phyloP scores from a whole-genome alignment of 2,329 filamentous ascomycete species.

The Cercospora canescens region DNA sequence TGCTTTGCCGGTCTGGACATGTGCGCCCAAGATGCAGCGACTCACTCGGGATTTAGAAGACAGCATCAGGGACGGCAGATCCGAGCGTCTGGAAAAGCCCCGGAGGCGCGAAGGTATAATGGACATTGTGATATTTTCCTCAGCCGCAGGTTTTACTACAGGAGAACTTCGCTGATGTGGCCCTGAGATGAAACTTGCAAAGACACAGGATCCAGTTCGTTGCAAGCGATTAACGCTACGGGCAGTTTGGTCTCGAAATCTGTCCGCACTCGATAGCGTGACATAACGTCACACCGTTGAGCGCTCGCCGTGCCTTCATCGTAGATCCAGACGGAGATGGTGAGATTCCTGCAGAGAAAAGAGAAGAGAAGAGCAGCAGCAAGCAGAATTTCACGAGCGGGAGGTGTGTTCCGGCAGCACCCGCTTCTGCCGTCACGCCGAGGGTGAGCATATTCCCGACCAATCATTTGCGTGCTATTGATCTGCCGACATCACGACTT shows the following conservation, averaged over 20 bases:
- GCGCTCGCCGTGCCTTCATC: conserved; percentile 35
- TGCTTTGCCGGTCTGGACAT: not conserved
- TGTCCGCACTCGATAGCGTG: conserved; percentile 30
- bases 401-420: not conserved
- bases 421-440: not conserved
- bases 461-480: not conserved
- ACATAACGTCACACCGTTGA: conserved; percentile 34
- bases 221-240: conserved; percentile 49
- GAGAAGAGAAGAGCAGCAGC: conserved; percentile 7
- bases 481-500: conserved; percentile 30
- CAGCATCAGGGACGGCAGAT: not conserved
- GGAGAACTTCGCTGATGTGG: conserved; percentile 37
- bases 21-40: not conserved
- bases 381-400: not conserved
- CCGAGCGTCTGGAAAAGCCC: not conserved
- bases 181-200: conserved; percentile 54
- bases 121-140: not conserved
- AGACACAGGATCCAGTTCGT: conserved; percentile 13
- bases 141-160: not conserved
- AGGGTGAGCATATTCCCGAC: not conserved
- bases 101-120: not conserved
- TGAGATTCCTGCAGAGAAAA: conserved; percentile 30
- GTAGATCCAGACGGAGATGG: conserved; percentile 34
- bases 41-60: not conserved
- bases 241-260: conserved; percentile 51